phyloP scores from a whole-genome alignment of 768 basidiomycete species.

The Roridomyces roridus region DNA sequence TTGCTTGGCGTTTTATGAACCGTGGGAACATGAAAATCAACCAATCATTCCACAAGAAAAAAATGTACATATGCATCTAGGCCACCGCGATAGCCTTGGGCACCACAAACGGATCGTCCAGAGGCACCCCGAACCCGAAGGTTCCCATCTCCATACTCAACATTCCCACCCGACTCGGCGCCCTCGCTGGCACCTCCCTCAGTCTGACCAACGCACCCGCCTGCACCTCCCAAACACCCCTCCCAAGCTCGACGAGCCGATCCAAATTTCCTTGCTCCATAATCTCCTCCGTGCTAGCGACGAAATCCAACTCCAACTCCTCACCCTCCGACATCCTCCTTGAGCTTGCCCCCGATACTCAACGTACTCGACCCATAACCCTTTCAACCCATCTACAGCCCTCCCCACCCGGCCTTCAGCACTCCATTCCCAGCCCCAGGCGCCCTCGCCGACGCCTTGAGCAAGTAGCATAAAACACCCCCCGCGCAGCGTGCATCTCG shows the following conservation, averaged over 20 bases:
- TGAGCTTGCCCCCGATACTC: conserved; percentile 24
- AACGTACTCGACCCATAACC: conserved; percentile 24
- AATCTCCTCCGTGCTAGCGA: conserved; percentile 20
- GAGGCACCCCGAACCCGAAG: conserved; percentile 6
- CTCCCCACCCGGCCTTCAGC: conserved; percentile 5
- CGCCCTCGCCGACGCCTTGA: conserved; percentile 26
- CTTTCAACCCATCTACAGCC: conserved; percentile 17
- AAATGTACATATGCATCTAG: neutral
- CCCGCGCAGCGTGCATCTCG: conserved; percentile 29
- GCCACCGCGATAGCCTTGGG: conserved; percentile 1
- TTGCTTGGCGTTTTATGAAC: no score
- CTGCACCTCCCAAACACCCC: conserved; percentile 23
- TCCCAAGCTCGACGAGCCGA: conserved; percentile 18
- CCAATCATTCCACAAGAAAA: no score
- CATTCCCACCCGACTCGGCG: no score
- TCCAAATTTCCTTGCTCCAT: conserved; percentile 19
- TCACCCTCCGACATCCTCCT: conserved; percentile 18
- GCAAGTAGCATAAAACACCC: conserved; percentile 32
- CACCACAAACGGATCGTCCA: conserved; percentile 11
- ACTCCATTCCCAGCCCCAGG: no score
- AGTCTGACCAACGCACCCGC: conserved; percentile 14
- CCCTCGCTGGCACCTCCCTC: conserved; percentile 11
- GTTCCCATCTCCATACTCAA: no score
- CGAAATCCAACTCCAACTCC: conserved; percentile 24
- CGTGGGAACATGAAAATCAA: no score